Evolutionary conservation across 2,329 filamentous ascomycete genomes (phyloP).

Genomic region (Parafenestella ontariensis): DNA sequence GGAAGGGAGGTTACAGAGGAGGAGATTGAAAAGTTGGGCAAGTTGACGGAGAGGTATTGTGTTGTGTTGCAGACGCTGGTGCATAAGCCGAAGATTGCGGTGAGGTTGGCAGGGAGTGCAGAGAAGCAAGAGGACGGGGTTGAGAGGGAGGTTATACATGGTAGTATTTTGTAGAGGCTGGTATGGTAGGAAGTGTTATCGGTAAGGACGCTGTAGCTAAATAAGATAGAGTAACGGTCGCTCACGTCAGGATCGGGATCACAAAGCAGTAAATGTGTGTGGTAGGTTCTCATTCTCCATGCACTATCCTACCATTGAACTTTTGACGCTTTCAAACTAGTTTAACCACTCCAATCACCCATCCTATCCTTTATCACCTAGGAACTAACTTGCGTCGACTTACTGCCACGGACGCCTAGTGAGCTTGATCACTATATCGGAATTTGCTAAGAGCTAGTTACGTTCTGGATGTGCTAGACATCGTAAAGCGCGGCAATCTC

Average conservation of each 20-base stretch:
- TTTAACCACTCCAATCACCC: background rate
- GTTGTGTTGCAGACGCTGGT: constrained; percentile 49
- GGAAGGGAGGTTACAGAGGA: constrained; percentile 50
- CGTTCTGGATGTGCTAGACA: too few relatives aligned
- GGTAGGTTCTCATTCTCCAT: too few relatives aligned
- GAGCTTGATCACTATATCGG: too few relatives aligned
- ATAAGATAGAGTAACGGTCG: too few relatives aligned
- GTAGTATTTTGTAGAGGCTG: constrained; percentile 7
- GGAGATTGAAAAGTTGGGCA: constrained; percentile 55
- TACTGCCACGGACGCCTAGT: too few relatives aligned
- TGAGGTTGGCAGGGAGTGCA: constrained; percentile 31
- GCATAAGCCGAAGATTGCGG: constrained; percentile 39
- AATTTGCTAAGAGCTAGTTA: too few relatives aligned
- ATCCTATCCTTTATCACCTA: too few relatives aligned
- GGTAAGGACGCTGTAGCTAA: too few relatives aligned
- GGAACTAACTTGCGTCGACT: too few relatives aligned
- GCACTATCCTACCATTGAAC: background rate
- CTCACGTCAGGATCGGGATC: too few relatives aligned
- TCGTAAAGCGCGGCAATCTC: too few relatives aligned
- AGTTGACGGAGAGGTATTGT: constrained; percentile 60
- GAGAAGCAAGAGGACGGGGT: constrained; percentile 27
- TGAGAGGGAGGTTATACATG: constrained; percentile 24
- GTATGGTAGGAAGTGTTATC: background rate
- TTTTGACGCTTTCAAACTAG: background rate
- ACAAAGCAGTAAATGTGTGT: too few relatives aligned